Conservation (phyloP, 192 early-diverging fungal species). For the Oehlia diaphana region DNA sequence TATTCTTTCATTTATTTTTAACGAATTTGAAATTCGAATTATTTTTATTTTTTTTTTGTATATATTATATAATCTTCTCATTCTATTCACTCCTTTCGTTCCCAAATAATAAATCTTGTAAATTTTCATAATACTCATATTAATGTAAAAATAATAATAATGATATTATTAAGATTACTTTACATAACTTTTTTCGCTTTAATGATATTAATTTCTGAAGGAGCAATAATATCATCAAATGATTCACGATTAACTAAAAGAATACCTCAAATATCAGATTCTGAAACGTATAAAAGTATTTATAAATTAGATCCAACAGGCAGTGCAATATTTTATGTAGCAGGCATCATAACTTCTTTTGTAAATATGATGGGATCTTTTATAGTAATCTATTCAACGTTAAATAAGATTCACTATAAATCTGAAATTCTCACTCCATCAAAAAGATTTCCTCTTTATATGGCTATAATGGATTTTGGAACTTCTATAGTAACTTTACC, state of each 20-base stretch:
- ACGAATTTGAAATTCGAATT: no score
- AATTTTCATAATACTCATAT: no score
- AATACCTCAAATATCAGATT: background rate
- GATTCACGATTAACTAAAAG: background rate
- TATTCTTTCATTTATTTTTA: no score
- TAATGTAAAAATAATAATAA: no score
- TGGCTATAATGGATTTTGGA: slow-evolving; percentile 19
- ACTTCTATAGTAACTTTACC: slow-evolving; percentile 5
- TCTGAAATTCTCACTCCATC: slow-evolving; percentile 4
- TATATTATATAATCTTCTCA: no score
- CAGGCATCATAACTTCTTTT: slow-evolving; percentile 13
- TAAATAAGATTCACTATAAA: background rate
- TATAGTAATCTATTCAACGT: slow-evolving; percentile 9
- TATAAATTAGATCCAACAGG: slow-evolving; percentile 17
- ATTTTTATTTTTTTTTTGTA: no score
- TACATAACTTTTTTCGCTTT: background rate
- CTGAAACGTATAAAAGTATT: background rate
- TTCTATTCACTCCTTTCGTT: no score
- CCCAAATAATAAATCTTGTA: background rate
- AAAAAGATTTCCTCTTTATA: slow-evolving; percentile 32
- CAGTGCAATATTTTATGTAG: slow-evolving; percentile 19
- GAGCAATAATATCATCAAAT: background rate
- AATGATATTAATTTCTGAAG: background rate
- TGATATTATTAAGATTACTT: no score
- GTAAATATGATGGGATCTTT: slow-evolving; percentile 11